Evolutionary conservation across 257 asterid species (phyloP), one percentile per base, ranked within the genome.

Genomic region (Solanum bukasovii): DNA sequence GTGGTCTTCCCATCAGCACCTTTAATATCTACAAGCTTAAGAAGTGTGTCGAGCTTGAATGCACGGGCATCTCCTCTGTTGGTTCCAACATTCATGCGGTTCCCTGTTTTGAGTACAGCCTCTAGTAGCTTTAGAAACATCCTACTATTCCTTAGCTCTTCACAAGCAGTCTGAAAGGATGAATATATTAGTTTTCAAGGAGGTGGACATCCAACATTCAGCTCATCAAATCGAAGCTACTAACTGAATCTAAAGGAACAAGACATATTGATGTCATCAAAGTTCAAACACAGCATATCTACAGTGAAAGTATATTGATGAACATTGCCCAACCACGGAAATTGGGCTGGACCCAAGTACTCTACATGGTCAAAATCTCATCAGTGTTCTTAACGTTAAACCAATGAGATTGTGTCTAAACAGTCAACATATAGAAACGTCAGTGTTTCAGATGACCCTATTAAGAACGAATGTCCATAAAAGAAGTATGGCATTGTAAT

Each of bases 41-140:
- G 95, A 44, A 96, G 98, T 0, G 96, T 94, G 89, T 95, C 98
- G 16, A 96, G 98, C 90, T 95, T 95, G 95, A 93, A 95, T 52
- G 99, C 98, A 9, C 89, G 93, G 20, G 98, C 97, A 7, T 94
- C 96, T 33, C 99, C 98, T 8, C 98, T 90, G 87, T 93, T 93
- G 29, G 98, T 96, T 37, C 98, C 98, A 25, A 92, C 93, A 74
- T 95, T 95, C 98, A 94, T 95, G 18, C 93, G 94, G 87, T 94
- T 96, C 56, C 99, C 99, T 1, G 98, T 93, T 87, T 91, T 95
- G 72, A 96, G 97, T 38, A 94, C 98, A 35, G 99, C 98, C 91
- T 95, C 99, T 33, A 96, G 91, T 67, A 96, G 98, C 84, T 93
- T 96, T 31, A 89, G 90, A 87, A 96, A 96, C 95, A 95, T 96